phyloP scores from a whole-genome alignment of 495 filamentous ascomycete species.

The Daldinia concentrica region DNA sequence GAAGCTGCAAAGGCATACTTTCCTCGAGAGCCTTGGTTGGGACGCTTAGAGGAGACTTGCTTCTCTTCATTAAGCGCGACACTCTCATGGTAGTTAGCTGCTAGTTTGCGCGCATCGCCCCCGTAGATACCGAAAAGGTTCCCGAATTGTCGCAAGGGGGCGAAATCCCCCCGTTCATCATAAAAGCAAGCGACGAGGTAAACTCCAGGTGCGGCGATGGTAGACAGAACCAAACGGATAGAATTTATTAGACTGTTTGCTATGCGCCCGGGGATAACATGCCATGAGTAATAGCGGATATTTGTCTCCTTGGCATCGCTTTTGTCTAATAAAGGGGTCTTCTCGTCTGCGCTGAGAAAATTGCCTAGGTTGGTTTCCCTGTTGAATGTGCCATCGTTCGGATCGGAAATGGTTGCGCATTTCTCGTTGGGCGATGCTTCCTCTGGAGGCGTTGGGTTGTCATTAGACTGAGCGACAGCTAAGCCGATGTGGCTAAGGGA shows the following conservation, averaged over 20 bases:
- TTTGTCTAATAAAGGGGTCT: slow-evolving; percentile 68
- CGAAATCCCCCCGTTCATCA: slow-evolving; percentile 81
- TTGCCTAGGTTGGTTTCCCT: slow-evolving; percentile 42
- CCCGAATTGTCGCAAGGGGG: slow-evolving; percentile 68
- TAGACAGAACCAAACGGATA: slow-evolving; percentile 78
- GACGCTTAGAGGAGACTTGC: slow-evolving; percentile 17
- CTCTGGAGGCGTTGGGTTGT: slow-evolving; percentile 43
- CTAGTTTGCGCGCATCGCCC: slow-evolving; percentile 49
- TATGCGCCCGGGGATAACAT: slow-evolving; percentile 66
- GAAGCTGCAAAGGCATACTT: slow-evolving; percentile 44
- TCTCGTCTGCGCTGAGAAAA: slow-evolving; percentile 64
- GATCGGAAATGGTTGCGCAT: slow-evolving; percentile 42
- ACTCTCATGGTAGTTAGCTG: slow-evolving; percentile 50
- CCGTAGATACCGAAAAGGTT: slow-evolving; percentile 63
- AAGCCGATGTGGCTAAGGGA: slow-evolving; percentile 67
- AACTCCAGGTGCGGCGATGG: slow-evolving; percentile 77
- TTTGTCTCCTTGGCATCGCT: slow-evolving; percentile 48
- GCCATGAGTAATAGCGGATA: slow-evolving; percentile 56
- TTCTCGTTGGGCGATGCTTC: slow-evolving; percentile 51
- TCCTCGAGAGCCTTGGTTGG: slow-evolving; percentile 20
- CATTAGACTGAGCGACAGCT: slow-evolving; percentile 56
- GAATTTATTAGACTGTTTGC: slow-evolving; percentile 67
- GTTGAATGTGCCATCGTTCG: slow-evolving; percentile 41
- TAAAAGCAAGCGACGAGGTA: slow-evolving; percentile 84
- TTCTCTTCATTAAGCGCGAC: slow-evolving; percentile 47